Evolutionary conservation across 164 flowering plant species (phyloP).

Genomic region (Macadamia tetraphylla): DNA sequence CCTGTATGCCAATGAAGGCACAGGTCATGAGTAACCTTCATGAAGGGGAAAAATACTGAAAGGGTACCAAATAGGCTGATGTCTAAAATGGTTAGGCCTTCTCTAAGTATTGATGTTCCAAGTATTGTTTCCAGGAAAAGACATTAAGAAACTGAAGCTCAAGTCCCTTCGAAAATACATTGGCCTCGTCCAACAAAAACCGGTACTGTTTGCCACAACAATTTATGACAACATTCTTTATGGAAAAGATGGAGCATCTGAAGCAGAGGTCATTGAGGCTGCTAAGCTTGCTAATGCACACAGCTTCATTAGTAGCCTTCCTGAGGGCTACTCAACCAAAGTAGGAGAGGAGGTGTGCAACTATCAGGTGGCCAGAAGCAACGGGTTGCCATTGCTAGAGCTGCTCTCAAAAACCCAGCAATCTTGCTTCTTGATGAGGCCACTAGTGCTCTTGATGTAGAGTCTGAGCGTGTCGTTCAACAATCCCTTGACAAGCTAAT

Average conservation of each 20-base stretch:
- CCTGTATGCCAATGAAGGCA: too few species aligned
- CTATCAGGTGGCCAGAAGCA: constrained; percentile 96
- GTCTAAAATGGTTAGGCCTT: too few species aligned
- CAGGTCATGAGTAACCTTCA: too few species aligned
- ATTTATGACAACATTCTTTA: constrained; percentile 89
- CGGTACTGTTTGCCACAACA: constrained; percentile 86
- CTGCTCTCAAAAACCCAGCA: constrained; percentile 84
- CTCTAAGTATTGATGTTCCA: neutral
- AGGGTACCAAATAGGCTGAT: too few species aligned
- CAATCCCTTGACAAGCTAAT: constrained; percentile 77
- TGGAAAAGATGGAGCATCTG: constrained; percentile 88
- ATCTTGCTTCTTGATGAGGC: constrained; percentile 89
- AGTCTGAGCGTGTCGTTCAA: constrained; percentile 86
- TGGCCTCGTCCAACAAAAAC: constrained; percentile 95
- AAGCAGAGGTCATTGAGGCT: constrained; percentile 83
- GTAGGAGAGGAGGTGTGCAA: constrained; percentile 97
- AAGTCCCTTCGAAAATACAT: constrained; percentile 78
- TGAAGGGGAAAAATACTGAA: too few species aligned
- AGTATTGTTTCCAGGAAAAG: constrained; percentile 54
- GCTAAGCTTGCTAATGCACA: constrained; percentile 93
- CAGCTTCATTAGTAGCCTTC: constrained; percentile 75
- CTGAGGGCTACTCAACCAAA: constrained; percentile 85
- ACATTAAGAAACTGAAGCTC: constrained; percentile 68
- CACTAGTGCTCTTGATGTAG: constrained; percentile 93
- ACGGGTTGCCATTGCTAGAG: constrained; percentile 90